Conservation (phyloP, 257 asterid genomes). For the Nyctanthes arbortristis region DNA sequence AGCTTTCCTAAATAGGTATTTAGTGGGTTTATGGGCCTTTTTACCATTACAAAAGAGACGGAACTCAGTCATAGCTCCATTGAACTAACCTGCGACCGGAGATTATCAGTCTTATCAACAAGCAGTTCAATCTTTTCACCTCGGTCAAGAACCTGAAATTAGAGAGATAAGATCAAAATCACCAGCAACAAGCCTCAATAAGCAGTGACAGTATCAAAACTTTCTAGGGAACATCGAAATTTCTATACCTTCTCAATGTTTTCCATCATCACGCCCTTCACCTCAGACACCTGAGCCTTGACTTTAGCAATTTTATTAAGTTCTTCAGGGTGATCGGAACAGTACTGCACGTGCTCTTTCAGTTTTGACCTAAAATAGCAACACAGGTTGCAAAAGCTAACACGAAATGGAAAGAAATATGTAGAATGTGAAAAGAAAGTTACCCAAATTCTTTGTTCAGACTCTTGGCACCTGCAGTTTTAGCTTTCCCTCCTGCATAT, state of each 20-base stretch:
- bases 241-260: slow-evolving; percentile 57
- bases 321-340: slow-evolving; percentile 54
- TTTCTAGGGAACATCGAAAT: not conserved
- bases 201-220: not conserved
- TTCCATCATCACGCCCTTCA: slow-evolving; percentile 63
- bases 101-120: slow-evolving; percentile 53
- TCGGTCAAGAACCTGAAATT: slow-evolving; percentile 50
- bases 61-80: not conserved
- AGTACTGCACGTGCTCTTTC: slow-evolving; percentile 57
- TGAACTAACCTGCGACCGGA: slow-evolving; percentile 47
- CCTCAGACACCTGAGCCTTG: slow-evolving; percentile 57
- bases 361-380: slow-evolving; percentile 39
- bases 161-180: not conserved
- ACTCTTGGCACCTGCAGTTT: slow-evolving; percentile 43
- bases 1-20: not conserved
- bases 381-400: not conserved
- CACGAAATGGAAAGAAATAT: not conserved
- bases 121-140: slow-evolving; percentile 54
- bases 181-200: not conserved
- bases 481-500: slow-evolving; percentile 52
- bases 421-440: not conserved
- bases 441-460: slow-evolving; percentile 55
- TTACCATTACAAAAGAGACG: too few species aligned
- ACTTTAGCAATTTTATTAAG: slow-evolving; percentile 51
- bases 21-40: too few species aligned